These are phyloP conservation scores for Penicillium brevicompactum DNA, from an alignment of 2,329 filamentous ascomycete species.

Conservation along the genomic window DNA sequence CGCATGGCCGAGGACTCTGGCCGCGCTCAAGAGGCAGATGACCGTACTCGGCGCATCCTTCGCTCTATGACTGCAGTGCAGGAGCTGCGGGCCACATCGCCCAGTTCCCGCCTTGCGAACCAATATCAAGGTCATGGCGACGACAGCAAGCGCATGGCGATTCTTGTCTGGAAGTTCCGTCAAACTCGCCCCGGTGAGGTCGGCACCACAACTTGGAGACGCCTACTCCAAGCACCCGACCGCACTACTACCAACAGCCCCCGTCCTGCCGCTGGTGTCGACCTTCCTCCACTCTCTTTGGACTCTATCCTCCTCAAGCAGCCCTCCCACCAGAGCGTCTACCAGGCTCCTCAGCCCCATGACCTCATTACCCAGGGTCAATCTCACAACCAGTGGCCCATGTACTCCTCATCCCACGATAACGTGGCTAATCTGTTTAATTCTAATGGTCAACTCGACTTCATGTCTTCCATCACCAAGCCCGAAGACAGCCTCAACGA, in stretches of 20 bases:
- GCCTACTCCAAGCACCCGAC: constrained; percentile 41
- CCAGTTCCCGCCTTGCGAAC: constrained; percentile 29
- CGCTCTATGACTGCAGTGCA: constrained; percentile 48
- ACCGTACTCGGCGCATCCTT: constrained; percentile 40
- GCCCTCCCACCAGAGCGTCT: constrained; percentile 31
- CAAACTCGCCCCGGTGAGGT: constrained; percentile 43
- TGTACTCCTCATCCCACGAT: constrained; percentile 40
- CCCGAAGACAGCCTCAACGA: constrained; percentile 36
- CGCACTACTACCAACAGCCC: constrained; percentile 42
- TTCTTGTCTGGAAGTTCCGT: constrained; percentile 51
- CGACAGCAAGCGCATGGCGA: constrained; percentile 43
- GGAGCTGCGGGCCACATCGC: constrained; percentile 43
- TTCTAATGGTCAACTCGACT: constrained; percentile 35
- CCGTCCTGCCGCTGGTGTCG: constrained; percentile 31
- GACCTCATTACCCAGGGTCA: constrained; percentile 33
- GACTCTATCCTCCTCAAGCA: constrained; percentile 39
- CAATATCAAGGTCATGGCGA: constrained; percentile 27
- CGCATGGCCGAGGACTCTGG: constrained; percentile 41
- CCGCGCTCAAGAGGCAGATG: constrained; percentile 35
- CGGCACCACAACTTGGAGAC: constrained; percentile 49
- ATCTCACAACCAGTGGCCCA: constrained; percentile 38
- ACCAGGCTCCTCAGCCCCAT: constrained; percentile 34
- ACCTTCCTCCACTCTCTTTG: constrained; percentile 40
- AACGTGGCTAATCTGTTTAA: constrained; percentile 38
- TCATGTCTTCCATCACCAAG: constrained; percentile 37